phyloP scores from a whole-genome alignment of 225 moss, liverwort and hornwort genomes.

The Climacium dendroides region DNA sequence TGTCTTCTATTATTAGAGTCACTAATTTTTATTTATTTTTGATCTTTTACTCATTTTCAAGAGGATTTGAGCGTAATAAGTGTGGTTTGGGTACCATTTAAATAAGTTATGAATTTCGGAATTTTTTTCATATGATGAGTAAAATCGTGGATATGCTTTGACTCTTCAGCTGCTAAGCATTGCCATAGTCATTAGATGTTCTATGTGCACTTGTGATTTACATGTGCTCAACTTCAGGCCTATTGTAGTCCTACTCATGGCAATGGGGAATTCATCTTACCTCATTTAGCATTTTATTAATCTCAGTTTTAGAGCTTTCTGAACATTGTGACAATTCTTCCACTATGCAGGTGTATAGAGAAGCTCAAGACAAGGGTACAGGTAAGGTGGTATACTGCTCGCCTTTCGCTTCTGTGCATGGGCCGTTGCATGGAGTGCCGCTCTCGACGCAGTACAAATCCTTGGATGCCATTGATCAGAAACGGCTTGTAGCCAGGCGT shows the following conservation, averaged over 20 bases:
- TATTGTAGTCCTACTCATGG: no score
- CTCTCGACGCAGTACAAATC: conserved; percentile 57
- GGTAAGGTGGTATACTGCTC: conserved; percentile 63
- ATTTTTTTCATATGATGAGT: neutral
- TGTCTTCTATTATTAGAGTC: neutral
- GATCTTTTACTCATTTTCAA: neutral
- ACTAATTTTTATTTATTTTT: neutral
- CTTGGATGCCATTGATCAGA: conserved; percentile 64
- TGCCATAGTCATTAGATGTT: neutral
- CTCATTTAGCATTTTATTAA: neutral
- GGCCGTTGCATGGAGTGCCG: conserved; percentile 62
- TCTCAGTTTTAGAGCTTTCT: neutral
- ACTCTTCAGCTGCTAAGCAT: neutral
- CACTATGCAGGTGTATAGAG: conserved; percentile 64
- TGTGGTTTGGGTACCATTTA: neutral
- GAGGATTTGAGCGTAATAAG: neutral
- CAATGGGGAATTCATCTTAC: neutral
- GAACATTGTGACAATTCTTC: neutral
- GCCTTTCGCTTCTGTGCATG: conserved; percentile 24
- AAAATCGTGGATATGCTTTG: neutral
- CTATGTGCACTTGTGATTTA: neutral
- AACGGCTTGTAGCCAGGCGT: conserved; percentile 63
- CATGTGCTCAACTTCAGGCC: neutral
- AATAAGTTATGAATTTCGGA: neutral
- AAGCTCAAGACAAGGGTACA: conserved; percentile 59